Evolutionary conservation across 768 basidiomycete species (phyloP).

Genomic region (Sutorius australiensis): DNA sequence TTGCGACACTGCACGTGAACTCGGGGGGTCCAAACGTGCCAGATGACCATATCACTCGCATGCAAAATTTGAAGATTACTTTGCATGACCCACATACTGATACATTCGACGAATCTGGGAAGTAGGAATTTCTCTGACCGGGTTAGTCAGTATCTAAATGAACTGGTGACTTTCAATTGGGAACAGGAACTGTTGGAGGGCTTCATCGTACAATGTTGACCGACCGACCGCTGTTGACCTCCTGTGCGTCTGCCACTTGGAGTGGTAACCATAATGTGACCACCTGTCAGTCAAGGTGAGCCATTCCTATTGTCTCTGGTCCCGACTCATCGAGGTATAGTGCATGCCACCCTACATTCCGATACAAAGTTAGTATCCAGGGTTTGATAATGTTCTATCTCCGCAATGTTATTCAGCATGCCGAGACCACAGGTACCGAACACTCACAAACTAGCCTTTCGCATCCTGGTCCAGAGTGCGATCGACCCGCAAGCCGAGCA

Average conservation of each 20-base stretch:
- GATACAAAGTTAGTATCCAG: slow-evolving; percentile 6
- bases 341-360: background rate
- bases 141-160: slow-evolving; percentile 6
- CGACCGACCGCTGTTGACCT: background rate
- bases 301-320: slow-evolving; percentile 14
- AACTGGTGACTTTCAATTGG: background rate
- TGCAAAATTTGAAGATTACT: background rate
- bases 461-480: background rate
- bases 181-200: background rate
- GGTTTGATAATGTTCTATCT: background rate
- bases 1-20: background rate
- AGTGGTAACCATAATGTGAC: slow-evolving; percentile 10
- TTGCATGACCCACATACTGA: background rate
- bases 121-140: background rate
- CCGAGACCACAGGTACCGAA: background rate
- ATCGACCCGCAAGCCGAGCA: background rate
- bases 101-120: background rate
- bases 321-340: slow-evolving; percentile 11
- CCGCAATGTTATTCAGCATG: slow-evolving; percentile 9
- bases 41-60: background rate
- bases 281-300: slow-evolving; percentile 20
- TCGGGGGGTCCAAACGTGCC: background rate
- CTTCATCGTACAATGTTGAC: slow-evolving; percentile 4
- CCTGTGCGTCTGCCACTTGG: slow-evolving; percentile 2
- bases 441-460: background rate